Percentiles rank a stretch among this genome's conserved stretches.
These are phyloP conservation scores for Tuber indicum DNA, from an alignment of 495 filamentous ascomycete genomes.

Conservation along the genomic window DNA sequence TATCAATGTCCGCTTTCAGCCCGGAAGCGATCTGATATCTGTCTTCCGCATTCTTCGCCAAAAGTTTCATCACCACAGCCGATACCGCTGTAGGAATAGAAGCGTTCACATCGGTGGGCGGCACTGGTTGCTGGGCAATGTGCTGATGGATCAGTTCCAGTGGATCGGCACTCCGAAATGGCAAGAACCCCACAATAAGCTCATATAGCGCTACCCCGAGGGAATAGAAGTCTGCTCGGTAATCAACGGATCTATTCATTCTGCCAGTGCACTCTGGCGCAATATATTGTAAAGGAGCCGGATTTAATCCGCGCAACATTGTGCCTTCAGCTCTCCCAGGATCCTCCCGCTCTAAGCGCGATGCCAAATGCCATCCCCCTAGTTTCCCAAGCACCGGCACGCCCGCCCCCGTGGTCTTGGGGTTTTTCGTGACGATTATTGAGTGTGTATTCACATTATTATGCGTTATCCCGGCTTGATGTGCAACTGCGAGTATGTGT, in stretches of 20 bases:
- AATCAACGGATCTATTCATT: conserved; percentile 42
- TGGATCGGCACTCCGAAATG: conserved; percentile 38
- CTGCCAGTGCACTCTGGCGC: conserved; percentile 41
- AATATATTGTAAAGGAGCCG: conserved; percentile 40
- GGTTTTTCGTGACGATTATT: conserved; percentile 27
- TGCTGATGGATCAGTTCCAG: conserved; percentile 41
- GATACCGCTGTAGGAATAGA: conserved; percentile 58
- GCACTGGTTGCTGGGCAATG: conserved; percentile 40
- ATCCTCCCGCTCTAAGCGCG: conserved; percentile 40
- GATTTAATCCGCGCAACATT: conserved; percentile 40
- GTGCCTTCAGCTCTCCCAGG: conserved; percentile 36
- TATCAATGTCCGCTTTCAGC: conserved; percentile 60
- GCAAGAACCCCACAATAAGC: conserved; percentile 40
- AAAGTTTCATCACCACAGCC: conserved; percentile 62
- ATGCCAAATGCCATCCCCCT: conserved; percentile 41
- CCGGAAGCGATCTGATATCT: conserved; percentile 64
- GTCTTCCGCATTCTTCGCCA: conserved; percentile 62
- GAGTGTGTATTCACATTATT: conserved; percentile 41
- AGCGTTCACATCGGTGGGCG: conserved; percentile 40
- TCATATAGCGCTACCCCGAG: conserved; percentile 41
- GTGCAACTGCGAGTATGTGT: conserved; percentile 36
- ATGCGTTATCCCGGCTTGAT: conserved; percentile 38
- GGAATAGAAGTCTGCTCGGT: conserved; percentile 41
- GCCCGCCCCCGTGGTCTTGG: conserved; percentile 9
- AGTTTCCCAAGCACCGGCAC: conserved; percentile 35